phyloP scores from a whole-genome alignment of 192 early-diverging fungal species.

The Coemansia sp. region DNA sequence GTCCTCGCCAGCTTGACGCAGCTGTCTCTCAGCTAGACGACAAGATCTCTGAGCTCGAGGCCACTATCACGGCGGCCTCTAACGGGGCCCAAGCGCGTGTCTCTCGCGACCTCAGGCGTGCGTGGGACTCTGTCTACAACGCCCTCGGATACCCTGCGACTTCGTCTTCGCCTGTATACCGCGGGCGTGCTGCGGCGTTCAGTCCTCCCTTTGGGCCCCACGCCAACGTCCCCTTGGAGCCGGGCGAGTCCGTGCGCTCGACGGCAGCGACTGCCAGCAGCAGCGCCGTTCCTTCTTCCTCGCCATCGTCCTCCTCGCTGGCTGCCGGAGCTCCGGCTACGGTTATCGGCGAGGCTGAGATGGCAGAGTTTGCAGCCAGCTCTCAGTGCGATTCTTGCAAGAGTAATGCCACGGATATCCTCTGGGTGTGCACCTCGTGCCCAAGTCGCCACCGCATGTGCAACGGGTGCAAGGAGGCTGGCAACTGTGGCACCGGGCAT shows the following conservation, averaged over 20 bases:
- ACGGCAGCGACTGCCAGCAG: not conserved
- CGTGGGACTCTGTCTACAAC: conserved; percentile 50
- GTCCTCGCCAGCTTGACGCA: conserved; percentile 32
- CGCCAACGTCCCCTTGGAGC: conserved; percentile 41
- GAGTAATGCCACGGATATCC: conserved; percentile 21
- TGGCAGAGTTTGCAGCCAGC: not conserved
- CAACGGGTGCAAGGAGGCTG: conserved; percentile 31
- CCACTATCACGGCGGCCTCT: conserved; percentile 29
- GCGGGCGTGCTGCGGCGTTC: not conserved
- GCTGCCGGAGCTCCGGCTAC: not conserved
- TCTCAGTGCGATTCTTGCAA: conserved; percentile 19
- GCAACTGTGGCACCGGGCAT: not conserved
- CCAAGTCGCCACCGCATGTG: conserved; percentile 32
- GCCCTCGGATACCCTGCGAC: conserved; percentile 39
- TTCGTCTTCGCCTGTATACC: conserved; percentile 7
- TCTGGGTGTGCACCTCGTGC: conserved; percentile 41
- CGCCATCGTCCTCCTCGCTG: not conserved
- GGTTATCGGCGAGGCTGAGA: not conserved
- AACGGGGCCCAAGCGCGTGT: conserved; percentile 43
- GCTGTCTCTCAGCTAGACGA: conserved; percentile 44
- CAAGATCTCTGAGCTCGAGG: conserved; percentile 45
- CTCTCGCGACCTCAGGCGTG: conserved; percentile 43
- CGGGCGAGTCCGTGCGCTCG: conserved; percentile 10
- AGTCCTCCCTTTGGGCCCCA: conserved; percentile 18
- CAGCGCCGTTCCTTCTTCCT: not conserved